A percentile compares a stretch with the other conserved stretches of the same genome.
These are phyloP conservation scores for Tricholoma furcatifolium DNA, from an alignment of 768 basidiomycete species.

Conservation along the genomic window DNA sequence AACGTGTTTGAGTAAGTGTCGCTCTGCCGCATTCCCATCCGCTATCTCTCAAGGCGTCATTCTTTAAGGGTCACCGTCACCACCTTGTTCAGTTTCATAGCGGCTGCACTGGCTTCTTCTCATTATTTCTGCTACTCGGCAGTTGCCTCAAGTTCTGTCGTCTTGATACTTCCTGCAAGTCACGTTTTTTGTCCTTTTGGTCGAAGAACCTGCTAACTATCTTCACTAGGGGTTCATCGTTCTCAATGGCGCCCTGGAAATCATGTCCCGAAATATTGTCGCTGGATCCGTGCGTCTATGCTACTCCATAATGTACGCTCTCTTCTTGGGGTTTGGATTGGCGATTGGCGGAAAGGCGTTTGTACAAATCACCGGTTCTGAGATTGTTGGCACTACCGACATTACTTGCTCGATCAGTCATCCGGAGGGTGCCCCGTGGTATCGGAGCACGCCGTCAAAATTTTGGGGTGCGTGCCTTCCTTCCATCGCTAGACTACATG, in stretches of 20 bases:
- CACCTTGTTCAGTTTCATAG: slow-evolving; percentile 74
- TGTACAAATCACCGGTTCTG: slow-evolving; percentile 47
- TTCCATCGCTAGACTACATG: not conserved
- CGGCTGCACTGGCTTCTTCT: slow-evolving; percentile 70
- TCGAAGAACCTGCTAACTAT: slow-evolving; percentile 13
- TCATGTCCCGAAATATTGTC: slow-evolving; percentile 79
- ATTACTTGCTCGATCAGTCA: slow-evolving; percentile 62
- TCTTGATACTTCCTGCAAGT: slow-evolving; percentile 75
- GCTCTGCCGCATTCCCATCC: not conserved
- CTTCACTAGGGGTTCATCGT: slow-evolving; percentile 58
- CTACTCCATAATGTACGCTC: slow-evolving; percentile 77
- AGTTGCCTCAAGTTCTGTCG: slow-evolving; percentile 71
- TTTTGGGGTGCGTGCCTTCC: slow-evolving; percentile 60
- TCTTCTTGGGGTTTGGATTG: slow-evolving; percentile 78
- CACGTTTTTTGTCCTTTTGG: not conserved
- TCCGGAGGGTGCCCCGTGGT: slow-evolving; percentile 64
- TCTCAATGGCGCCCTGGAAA: slow-evolving; percentile 71
- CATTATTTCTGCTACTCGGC: slow-evolving; percentile 80
- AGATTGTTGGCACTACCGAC: slow-evolving; percentile 53
- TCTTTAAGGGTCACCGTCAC: slow-evolving; percentile 68
- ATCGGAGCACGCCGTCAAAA: slow-evolving; percentile 63
- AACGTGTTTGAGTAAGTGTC: slow-evolving; percentile 71
- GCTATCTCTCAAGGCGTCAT: slow-evolving; percentile 2
- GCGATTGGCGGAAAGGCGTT: slow-evolving; percentile 77
- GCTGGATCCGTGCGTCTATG: slow-evolving; percentile 83